Evolutionary conservation across 1,284 basidiomycete genomes (phyloP).

Genomic region (Malassezia globosa): DNA sequence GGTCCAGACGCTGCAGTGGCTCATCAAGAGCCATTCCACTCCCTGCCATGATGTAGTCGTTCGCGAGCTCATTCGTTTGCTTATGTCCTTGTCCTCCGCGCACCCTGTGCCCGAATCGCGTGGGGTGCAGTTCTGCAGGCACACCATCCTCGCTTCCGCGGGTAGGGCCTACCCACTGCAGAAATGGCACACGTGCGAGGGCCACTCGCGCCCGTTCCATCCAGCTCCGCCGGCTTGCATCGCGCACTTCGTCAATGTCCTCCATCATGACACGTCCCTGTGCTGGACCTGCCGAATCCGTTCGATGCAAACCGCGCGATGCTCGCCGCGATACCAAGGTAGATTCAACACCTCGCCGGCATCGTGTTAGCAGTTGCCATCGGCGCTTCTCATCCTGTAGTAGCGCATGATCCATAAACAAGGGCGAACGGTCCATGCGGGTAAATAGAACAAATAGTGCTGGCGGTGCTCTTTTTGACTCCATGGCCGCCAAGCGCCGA

Average conservation of each 20-base stretch:
- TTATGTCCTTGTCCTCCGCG: slow-evolving; percentile 22
- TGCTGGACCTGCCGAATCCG: not conserved
- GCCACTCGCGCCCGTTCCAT: not conserved
- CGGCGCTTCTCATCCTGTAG: slow-evolving; percentile 30
- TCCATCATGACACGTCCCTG: slow-evolving; percentile 30
- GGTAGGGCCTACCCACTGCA: slow-evolving; percentile 7
- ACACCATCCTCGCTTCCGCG: slow-evolving; percentile 1
- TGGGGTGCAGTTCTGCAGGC: slow-evolving; percentile 23
- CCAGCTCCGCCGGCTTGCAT: not conserved
- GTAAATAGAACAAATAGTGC: slow-evolving; percentile 37
- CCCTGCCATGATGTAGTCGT: slow-evolving; percentile 29
- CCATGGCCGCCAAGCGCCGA: slow-evolving; percentile 9
- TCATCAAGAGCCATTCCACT: slow-evolving; percentile 17
- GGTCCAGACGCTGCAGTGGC: slow-evolving; percentile 25
- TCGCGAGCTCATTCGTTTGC: slow-evolving; percentile 26
- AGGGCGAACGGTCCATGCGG: slow-evolving; percentile 36
- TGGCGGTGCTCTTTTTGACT: slow-evolving; percentile 16
- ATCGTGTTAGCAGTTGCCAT: slow-evolving; percentile 32
- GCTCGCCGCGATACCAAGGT: slow-evolving; percentile 30
- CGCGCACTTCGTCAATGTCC: slow-evolving; percentile 29
- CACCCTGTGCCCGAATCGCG: slow-evolving; percentile 14
- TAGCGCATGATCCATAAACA: slow-evolving; percentile 24
- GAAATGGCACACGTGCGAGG: slow-evolving; percentile 3
- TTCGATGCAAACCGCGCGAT: slow-evolving; percentile 27
- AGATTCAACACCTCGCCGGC: slow-evolving; percentile 29